These are phyloP conservation scores for Colletotrichum neosansevieriae DNA, from an alignment of 2,329 filamentous ascomycete genomes.

Conservation along the genomic window DNA sequence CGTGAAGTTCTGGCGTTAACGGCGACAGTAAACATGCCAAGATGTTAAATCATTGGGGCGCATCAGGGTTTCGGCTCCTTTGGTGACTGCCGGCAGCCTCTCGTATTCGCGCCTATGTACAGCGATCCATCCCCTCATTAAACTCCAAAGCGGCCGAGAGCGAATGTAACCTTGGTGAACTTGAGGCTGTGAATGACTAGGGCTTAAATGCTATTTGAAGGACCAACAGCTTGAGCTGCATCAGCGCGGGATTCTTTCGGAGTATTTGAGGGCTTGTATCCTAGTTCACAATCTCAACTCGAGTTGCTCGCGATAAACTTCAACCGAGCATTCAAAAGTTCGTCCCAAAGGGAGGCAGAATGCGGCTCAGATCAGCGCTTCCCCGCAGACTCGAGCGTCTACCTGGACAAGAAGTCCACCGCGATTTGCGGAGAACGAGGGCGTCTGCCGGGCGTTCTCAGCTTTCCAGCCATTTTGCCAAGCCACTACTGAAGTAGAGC, in stretches of 20 bases:
- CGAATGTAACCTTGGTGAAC: neutral
- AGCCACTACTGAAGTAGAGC: slow-evolving; percentile 31
- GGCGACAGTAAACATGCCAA: too few species aligned
- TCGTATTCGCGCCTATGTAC: neutral
- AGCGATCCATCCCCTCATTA: neutral
- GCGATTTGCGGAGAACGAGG: slow-evolving; percentile 14
- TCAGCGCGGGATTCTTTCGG: neutral
- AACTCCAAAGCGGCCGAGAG: neutral
- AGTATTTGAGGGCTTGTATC: neutral
- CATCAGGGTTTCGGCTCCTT: neutral
- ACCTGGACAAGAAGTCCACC: neutral
- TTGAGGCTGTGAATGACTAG: neutral
- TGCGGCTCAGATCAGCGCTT: slow-evolving; percentile 13
- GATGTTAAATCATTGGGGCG: slow-evolving; percentile 1
- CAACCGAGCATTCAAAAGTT: slow-evolving; percentile 5
- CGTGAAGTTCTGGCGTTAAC: too few species aligned
- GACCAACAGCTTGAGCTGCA: neutral
- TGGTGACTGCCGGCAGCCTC: neutral
- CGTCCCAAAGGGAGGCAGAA: slow-evolving; percentile 4
- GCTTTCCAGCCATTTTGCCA: slow-evolving; percentile 20
- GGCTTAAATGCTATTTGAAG: neutral
- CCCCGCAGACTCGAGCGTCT: slow-evolving; percentile 21
- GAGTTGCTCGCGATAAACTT: slow-evolving; percentile 30
- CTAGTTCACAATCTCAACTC: too few species aligned
- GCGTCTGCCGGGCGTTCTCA: slow-evolving; percentile 19